Percentiles rank a stretch among this genome's conserved stretches.
Conservation (phyloP, 257 asterid species). For the Nicotiana noctiflora region DNA sequence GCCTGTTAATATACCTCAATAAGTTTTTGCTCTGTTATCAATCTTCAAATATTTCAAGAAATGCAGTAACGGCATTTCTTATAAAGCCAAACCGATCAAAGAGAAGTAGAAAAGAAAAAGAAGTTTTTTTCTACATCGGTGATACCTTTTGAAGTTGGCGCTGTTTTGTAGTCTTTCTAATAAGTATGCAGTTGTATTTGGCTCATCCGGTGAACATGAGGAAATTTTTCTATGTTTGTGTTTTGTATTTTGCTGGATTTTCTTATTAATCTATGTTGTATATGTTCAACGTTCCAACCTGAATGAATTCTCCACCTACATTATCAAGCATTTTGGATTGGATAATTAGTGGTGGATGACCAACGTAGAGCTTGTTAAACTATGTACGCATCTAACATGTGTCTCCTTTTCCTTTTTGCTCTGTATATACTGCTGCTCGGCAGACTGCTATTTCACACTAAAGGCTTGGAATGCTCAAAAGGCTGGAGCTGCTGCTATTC, state of each 20-base stretch:
- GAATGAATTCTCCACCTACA: background rate
- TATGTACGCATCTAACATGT: background rate
- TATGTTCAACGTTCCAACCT: background rate
- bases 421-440: slow-evolving; percentile 15
- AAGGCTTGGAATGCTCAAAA: slow-evolving; percentile 97
- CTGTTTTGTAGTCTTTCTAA: background rate
- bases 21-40: background rate
- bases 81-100: background rate
- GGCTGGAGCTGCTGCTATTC: slow-evolving; percentile 93
- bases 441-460: slow-evolving; percentile 82
- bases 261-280: background rate
- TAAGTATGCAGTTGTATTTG: background rate
- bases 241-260: background rate
- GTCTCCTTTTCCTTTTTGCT: background rate
- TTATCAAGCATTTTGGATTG: background rate
- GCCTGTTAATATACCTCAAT: background rate
- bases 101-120: background rate
- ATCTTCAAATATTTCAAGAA: background rate
- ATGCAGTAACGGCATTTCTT: background rate
- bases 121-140: background rate
- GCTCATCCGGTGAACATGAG: background rate
- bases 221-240: background rate
- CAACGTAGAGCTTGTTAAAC: background rate
- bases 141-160: background rate
- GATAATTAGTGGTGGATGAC: background rate